Conservation (phyloP, 225 moss, liverwort and hornwort species). For the Lunularia cruciata region DNA sequence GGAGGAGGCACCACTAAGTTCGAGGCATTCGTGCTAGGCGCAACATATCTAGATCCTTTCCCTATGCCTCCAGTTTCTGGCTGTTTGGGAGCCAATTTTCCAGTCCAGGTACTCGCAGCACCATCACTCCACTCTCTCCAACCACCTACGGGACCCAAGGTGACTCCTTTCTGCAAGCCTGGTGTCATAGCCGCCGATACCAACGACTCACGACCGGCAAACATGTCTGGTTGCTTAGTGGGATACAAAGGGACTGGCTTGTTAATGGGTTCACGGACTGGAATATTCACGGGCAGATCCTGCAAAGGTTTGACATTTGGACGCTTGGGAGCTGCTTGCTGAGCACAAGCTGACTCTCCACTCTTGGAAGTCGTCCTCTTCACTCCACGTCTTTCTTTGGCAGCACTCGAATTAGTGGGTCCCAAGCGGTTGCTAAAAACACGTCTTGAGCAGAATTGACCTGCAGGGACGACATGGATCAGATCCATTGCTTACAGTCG, state of each 20-base stretch:
- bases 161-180: conserved; percentile 55
- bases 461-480: not conserved
- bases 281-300: conserved; percentile 46
- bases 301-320: conserved; percentile 59
- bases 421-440: conserved; percentile 25
- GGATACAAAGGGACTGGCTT: conserved; percentile 92
- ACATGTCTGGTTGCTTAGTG: conserved; percentile 43
- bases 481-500: too few relatives aligned
- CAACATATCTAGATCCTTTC: not conserved
- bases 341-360: conserved; percentile 41
- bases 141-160: conserved; percentile 66
- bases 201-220: conserved; percentile 38
- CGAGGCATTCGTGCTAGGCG: not conserved
- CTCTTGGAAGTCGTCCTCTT: conserved; percentile 32
- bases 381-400: conserved; percentile 34
- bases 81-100: conserved; percentile 42
- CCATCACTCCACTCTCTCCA: conserved; percentile 92
- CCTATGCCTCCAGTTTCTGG: not conserved
- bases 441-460: conserved; percentile 5
- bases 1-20: conserved; percentile 34
- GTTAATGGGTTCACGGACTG: conserved; percentile 62
- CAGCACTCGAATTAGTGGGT: not conserved
- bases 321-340: conserved; percentile 46
- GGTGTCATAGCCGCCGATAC: conserved; percentile 33
- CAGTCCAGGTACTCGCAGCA: conserved; percentile 43